A percentile compares a stretch with the other conserved stretches of the same genome.
These are phyloP conservation scores for Solanum clarkiae DNA, from an alignment of 257 asterid genomes.

Conservation along the genomic window DNA sequence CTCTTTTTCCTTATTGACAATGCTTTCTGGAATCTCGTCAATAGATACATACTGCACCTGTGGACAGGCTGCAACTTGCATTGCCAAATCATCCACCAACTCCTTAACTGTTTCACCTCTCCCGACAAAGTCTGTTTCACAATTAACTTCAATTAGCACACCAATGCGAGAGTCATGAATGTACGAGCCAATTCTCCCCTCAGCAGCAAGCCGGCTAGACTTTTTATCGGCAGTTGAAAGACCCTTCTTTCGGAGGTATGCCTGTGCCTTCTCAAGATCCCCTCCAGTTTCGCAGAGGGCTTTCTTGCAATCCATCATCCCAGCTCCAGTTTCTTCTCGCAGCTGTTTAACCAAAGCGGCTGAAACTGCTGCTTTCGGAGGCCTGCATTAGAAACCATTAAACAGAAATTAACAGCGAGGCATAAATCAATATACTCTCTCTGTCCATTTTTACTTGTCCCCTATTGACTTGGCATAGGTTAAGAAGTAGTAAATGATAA, in stretches of 20 bases:
- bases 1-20: slow-evolving; percentile 50
- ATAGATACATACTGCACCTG: slow-evolving; percentile 62
- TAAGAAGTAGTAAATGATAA: no score
- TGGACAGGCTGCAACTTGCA: slow-evolving; percentile 94
- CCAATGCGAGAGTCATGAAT: slow-evolving; percentile 94
- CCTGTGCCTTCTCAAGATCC: slow-evolving; percentile 85
- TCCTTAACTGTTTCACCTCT: slow-evolving; percentile 64
- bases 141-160: slow-evolving; percentile 84
- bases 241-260: slow-evolving; percentile 84
- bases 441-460: no score
- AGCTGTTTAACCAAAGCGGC: slow-evolving; percentile 79
- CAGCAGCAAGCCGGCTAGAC: slow-evolving; percentile 90
- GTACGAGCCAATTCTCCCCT: slow-evolving; percentile 87
- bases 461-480: no score
- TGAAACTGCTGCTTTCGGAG: slow-evolving; percentile 44
- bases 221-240: slow-evolving; percentile 91
- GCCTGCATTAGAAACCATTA: slow-evolving; percentile 24
- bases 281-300: slow-evolving; percentile 88
- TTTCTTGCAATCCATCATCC: slow-evolving; percentile 99
- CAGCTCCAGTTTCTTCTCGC: slow-evolving; percentile 96
- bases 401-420: not conserved
- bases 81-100: slow-evolving; percentile 66
- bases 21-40: slow-evolving; percentile 63
- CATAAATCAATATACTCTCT: not conserved
- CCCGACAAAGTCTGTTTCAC: slow-evolving; percentile 97